These are phyloP conservation scores for Sphaerosporella brunnea DNA, from an alignment of 495 filamentous ascomycete species.

Conservation along the genomic window DNA sequence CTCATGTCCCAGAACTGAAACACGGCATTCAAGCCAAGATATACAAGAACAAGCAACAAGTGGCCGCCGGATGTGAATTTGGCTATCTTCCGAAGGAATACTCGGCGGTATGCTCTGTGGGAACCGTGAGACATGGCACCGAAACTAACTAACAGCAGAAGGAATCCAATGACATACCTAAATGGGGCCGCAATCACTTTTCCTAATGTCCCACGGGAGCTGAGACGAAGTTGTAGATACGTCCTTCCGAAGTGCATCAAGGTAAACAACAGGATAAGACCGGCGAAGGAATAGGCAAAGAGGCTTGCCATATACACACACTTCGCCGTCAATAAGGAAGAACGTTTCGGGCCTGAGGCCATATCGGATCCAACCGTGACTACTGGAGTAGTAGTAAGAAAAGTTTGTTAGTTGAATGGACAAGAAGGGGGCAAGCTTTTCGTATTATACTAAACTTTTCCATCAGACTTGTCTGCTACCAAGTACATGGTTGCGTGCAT, in stretches of 20 bases:
- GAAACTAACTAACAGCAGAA: background rate
- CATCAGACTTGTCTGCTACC: too few species aligned
- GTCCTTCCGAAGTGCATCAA: constrained; percentile 11
- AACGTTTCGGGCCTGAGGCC: too few species aligned
- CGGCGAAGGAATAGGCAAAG: constrained; percentile 11
- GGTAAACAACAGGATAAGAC: constrained; percentile 14
- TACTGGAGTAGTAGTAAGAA: too few species aligned
- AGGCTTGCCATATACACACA: too few species aligned
- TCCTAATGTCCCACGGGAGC: constrained; percentile 8
- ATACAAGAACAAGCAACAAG: constrained; percentile 32
- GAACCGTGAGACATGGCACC: background rate
- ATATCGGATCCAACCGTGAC: too few species aligned
- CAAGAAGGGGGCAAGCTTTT: too few species aligned
- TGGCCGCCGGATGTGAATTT: constrained; percentile 39
- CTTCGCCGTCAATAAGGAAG: too few species aligned
- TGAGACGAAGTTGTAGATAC: constrained; percentile 8
- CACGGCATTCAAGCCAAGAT: constrained; percentile 35
- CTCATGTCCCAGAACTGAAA: constrained; percentile 34
- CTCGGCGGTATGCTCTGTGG: constrained; percentile 13
- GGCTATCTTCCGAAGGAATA: constrained; percentile 31
- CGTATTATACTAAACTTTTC: too few species aligned
- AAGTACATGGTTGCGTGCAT: too few species aligned
- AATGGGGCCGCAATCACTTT: constrained; percentile 14
- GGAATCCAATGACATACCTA: constrained; percentile 7
- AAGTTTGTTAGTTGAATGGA: too few species aligned